Conservation (phyloP, 164 flowering plant genomes). For the Macadamia tetraphylla region DNA sequence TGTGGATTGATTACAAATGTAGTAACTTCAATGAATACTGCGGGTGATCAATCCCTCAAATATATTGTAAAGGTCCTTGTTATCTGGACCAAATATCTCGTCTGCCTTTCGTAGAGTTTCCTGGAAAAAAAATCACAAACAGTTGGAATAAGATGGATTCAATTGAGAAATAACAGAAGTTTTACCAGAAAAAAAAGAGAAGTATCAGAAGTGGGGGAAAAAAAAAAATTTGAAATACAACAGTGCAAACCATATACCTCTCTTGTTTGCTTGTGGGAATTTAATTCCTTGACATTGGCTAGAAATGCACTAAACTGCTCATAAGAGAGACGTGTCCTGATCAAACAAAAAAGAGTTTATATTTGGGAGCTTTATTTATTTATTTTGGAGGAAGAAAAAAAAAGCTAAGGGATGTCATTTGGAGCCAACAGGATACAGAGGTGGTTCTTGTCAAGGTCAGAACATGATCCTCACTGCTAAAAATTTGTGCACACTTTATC, state of each 20-base stretch:
- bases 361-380: no score
- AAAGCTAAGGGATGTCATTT: no score
- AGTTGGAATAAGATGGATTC: background rate
- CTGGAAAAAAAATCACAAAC: slow-evolving; percentile 28
- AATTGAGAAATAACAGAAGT: background rate
- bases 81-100: slow-evolving; percentile 79
- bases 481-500: no score
- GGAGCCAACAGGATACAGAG: no score
- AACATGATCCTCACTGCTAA: no score
- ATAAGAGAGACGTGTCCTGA: slow-evolving; percentile 81
- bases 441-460: no score
- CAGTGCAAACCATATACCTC: slow-evolving; percentile 39
- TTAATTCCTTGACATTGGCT: slow-evolving; percentile 89
- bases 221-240: background rate
- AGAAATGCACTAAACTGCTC: slow-evolving; percentile 93
- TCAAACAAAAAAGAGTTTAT: background rate
- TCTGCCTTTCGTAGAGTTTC: slow-evolving; percentile 82
- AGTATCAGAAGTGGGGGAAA: background rate
- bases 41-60: slow-evolving; percentile 83
- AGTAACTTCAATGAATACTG: slow-evolving; percentile 38
- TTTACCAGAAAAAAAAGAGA: no score
- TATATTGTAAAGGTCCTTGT: slow-evolving; percentile 72
- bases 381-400: no score
- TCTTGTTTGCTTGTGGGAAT: slow-evolving; percentile 85
- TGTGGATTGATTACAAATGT: no score